Evolutionary conservation across 805 yeast genomes (phyloP).

Genomic region (Metschnikowia drakensbergensis): DNA sequence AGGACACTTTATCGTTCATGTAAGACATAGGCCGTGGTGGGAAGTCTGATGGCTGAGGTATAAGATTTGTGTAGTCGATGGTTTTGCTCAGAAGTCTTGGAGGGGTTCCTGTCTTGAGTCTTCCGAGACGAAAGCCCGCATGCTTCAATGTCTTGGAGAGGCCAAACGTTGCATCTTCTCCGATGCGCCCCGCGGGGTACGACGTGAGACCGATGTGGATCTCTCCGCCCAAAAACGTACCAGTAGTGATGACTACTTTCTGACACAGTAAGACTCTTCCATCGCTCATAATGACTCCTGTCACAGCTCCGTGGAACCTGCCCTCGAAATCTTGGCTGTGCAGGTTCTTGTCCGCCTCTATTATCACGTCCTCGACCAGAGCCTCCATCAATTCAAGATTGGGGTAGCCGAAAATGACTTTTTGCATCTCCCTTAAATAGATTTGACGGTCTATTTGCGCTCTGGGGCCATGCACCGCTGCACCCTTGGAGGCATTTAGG

Average conservation of each 20-base stretch:
- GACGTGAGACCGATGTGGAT: constrained; percentile 82
- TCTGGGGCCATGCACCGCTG: constrained; percentile 98
- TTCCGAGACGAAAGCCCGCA: constrained; percentile 79
- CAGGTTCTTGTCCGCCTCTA: constrained; percentile 35
- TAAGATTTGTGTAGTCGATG: constrained; percentile 62
- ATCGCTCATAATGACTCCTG: constrained; percentile 70
- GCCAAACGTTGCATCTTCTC: constrained; percentile 89
- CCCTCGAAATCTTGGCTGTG: constrained; percentile 30
- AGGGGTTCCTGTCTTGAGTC: constrained; percentile 97
- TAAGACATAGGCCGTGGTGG: constrained; percentile 91
- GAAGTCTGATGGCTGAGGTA: constrained; percentile 72
- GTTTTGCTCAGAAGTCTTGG: constrained; percentile 74
- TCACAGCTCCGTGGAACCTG: constrained; percentile 44
- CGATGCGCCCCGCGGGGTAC: constrained; percentile 89
- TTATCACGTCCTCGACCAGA: constrained; percentile 78
- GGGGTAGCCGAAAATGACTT: constrained; percentile 49
- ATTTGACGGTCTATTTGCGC: constrained; percentile 90
- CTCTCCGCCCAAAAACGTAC: constrained; percentile 92
- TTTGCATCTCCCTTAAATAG: constrained; percentile 77
- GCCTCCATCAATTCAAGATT: constrained; percentile 64
- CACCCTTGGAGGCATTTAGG: constrained; percentile 81
- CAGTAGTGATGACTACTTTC: constrained; percentile 86
- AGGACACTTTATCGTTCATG: constrained; percentile 63
- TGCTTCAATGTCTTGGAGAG: constrained; percentile 70
- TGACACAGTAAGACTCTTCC: constrained; percentile 59